These are phyloP conservation scores for Dacryopinax primogenitus DNA, from an alignment of 768 basidiomycete species.

Conservation along the genomic window DNA sequence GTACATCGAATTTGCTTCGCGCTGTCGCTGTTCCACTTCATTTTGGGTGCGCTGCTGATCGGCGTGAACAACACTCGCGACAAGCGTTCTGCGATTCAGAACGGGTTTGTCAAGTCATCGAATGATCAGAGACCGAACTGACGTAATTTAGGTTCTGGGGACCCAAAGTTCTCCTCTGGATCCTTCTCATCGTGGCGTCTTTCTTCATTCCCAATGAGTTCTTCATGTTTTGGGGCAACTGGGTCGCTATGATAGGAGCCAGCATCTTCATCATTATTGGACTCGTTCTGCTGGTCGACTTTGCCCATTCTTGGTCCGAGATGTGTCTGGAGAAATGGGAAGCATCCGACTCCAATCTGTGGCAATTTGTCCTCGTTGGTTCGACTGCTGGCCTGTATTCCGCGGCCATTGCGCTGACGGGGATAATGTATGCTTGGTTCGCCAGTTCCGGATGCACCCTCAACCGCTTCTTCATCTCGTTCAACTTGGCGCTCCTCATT, in stretches of 20 bases:
- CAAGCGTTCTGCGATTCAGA: conserved; percentile 90
- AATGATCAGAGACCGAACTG: neutral
- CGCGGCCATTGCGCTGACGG: conserved; percentile 71
- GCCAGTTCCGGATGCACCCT: conserved; percentile 72
- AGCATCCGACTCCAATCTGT: conserved; percentile 67
- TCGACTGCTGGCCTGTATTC: conserved; percentile 85
- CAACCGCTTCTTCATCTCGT: conserved; percentile 94
- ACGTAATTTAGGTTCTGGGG: conserved; percentile 78
- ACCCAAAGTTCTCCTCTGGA: conserved; percentile 83
- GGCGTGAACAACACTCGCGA: conserved; percentile 83
- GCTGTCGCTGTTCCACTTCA: conserved; percentile 71
- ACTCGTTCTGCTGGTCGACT: conserved; percentile 92
- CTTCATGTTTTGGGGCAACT: conserved; percentile 98
- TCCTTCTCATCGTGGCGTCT: conserved; percentile 61
- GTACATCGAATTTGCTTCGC: conserved; percentile 96
- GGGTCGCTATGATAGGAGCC: conserved; percentile 79
- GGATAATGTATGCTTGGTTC: conserved; percentile 84
- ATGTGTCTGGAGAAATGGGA: conserved; percentile 96
- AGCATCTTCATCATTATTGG: conserved; percentile 93
- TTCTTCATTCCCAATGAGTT: conserved; percentile 96
- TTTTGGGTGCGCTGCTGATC: conserved; percentile 65
- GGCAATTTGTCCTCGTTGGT: conserved; percentile 92
- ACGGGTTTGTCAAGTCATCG: conserved; percentile 50
- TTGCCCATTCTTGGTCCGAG: conserved; percentile 97
- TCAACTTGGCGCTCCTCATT: conserved; percentile 74